Percentiles rank a stretch among this genome's conserved stretches.
Conservation (phyloP, 2,329 filamentous ascomycete genomes). For the Xylaria sp. region DNA sequence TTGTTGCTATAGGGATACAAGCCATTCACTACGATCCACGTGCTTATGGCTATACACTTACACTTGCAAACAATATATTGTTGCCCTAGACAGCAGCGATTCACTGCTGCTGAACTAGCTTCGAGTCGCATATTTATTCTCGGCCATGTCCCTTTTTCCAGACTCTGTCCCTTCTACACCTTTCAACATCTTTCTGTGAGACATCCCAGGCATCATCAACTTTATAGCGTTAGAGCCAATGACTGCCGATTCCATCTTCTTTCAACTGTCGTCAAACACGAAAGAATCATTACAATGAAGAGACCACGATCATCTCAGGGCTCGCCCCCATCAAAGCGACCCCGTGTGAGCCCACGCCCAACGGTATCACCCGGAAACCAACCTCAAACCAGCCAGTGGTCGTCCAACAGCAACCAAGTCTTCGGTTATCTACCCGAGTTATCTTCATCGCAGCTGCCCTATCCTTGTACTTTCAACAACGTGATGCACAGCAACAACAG, state of each 20-base stretch:
- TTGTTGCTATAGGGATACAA: no score
- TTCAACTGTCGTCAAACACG: not conserved
- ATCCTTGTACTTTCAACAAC: not conserved
- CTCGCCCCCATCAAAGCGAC: not conserved
- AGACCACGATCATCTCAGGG: not conserved
- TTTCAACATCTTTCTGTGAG: not conserved
- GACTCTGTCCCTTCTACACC: not conserved
- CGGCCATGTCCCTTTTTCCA: no score
- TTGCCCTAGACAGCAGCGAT: no score
- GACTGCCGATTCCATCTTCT: not conserved
- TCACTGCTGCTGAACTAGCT: no score
- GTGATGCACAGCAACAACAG: not conserved
- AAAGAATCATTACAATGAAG: not conserved
- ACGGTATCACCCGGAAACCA: not conserved
- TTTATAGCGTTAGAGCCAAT: not conserved
- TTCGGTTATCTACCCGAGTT: not conserved
- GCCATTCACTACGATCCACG: no score
- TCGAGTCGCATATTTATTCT: no score
- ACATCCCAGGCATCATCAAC: not conserved
- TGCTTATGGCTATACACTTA: no score
- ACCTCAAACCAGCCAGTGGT: not conserved
- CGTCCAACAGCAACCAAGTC: not conserved
- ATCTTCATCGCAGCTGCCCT: not conserved
- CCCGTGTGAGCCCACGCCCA: not conserved
- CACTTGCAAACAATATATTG: no score